A percentile compares a stretch with the other conserved stretches of the same genome.
Evolutionary conservation across 78 protist species (phyloP).

Genomic region (Dictyostelium intermedium): DNA sequence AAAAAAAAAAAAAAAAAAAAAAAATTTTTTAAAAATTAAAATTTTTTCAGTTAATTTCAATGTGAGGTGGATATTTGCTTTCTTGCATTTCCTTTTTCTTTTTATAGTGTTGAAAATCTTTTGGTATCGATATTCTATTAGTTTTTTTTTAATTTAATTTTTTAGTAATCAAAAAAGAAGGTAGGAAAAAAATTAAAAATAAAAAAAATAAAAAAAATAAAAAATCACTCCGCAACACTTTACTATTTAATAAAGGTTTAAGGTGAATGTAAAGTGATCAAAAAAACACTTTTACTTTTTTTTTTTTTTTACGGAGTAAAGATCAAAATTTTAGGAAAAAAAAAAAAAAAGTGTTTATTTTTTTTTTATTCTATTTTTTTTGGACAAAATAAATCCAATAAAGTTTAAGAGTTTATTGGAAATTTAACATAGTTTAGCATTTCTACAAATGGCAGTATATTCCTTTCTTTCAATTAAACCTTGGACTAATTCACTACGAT

Average conservation of each 20-base stretch:
- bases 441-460: slow-evolving; percentile 30
- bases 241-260: neutral
- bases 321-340: neutral
- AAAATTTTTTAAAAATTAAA: too few species aligned
- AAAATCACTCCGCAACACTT: neutral
- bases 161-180: neutral
- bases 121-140: neutral
- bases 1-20: too few species aligned
- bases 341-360: too few species aligned
- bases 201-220: neutral
- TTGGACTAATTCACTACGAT: slow-evolving; percentile 25
- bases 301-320: neutral
- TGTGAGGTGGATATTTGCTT: neutral
- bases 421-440: slow-evolving; percentile 33
- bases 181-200: neutral
- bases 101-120: neutral
- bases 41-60: neutral
- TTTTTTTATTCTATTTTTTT: too few species aligned
- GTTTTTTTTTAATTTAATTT: too few species aligned
- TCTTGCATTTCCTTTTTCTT: neutral
- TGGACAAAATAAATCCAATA: too few species aligned
- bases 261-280: neutral
- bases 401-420: neutral
- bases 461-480: slow-evolving; percentile 17
- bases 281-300: neutral